Evolutionary conservation across 768 basidiomycete genomes (phyloP).

Genomic region (Termitomyces heimii): DNA sequence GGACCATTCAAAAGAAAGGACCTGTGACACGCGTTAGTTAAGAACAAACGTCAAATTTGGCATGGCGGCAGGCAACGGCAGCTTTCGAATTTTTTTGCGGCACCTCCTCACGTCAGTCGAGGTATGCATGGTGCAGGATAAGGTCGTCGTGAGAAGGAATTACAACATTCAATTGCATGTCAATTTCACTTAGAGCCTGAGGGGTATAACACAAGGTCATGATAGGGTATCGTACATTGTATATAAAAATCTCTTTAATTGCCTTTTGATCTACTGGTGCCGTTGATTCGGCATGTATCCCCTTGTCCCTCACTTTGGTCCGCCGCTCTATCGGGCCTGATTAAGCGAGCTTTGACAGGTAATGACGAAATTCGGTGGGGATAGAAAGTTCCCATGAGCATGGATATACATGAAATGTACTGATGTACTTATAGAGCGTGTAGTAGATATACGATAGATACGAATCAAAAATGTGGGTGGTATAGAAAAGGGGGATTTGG

Average conservation of each 20-base stretch:
- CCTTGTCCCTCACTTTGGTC: background rate
- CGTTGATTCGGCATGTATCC: background rate
- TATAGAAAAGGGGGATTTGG: slow-evolving; percentile 15
- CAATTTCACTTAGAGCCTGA: background rate
- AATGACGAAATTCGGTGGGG: slow-evolving; percentile 3
- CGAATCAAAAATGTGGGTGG: slow-evolving; percentile 16
- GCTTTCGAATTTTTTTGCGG: background rate
- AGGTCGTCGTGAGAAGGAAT: background rate
- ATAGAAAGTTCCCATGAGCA: slow-evolving; percentile 10
- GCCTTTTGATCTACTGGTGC: background rate
- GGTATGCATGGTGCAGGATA: background rate
- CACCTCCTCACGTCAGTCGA: background rate
- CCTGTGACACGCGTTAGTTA: background rate
- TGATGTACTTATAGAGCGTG: slow-evolving; percentile 28
- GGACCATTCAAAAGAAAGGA: background rate
- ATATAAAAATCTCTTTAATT: background rate
- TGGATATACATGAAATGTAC: slow-evolving; percentile 21
- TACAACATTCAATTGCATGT: background rate
- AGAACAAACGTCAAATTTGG: background rate
- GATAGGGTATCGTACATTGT: background rate
- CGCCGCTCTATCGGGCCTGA: background rate
- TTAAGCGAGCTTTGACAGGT: background rate
- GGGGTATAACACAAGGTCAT: background rate
- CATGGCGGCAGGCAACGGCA: background rate
- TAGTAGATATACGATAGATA: slow-evolving; percentile 41